A percentile compares a stretch with the other conserved stretches of the same genome.
Conservation (phyloP, 352 stramenopile species). For the Globisporangium ultimum region DNA sequence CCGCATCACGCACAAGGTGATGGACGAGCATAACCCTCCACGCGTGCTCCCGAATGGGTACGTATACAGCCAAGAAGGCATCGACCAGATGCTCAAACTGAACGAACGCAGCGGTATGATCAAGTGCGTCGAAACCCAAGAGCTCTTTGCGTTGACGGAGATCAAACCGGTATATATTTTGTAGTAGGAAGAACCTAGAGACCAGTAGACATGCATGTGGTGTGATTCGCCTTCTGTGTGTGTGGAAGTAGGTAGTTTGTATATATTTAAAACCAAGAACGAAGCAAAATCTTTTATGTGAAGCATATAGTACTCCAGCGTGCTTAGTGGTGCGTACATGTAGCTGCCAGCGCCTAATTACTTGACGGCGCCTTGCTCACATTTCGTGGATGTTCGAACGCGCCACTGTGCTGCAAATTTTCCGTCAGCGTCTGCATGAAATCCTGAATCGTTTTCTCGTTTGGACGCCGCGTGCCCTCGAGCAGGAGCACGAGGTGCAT, state of each 20-base stretch:
- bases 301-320: too few relatives aligned
- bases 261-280: slow-evolving; percentile 7
- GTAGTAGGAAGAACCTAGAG: slow-evolving; percentile 15
- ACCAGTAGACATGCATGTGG: not conserved
- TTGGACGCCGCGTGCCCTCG: slow-evolving; percentile 63
- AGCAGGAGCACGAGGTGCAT: slow-evolving; percentile 74
- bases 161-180: slow-evolving; percentile 81
- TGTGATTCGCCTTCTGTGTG: slow-evolving; percentile 6
- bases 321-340: not conserved
- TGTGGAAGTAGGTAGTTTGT: slow-evolving; percentile 2
- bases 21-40: slow-evolving; percentile 85
- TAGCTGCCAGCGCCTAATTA: not conserved
- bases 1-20: slow-evolving; percentile 71
- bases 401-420: slow-evolving; percentile 72
- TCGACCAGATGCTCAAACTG: slow-evolving; percentile 49
- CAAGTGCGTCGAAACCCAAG: slow-evolving; percentile 70
- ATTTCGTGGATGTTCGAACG: slow-evolving; percentile 36
- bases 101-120: slow-evolving; percentile 43
- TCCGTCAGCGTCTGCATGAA: slow-evolving; percentile 81
- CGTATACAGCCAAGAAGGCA: slow-evolving; percentile 78
- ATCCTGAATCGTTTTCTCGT: slow-evolving; percentile 69
- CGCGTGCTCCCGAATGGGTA: slow-evolving; percentile 78
- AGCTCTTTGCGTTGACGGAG: slow-evolving; percentile 53
- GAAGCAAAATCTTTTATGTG: not conserved
- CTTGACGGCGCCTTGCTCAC: slow-evolving; percentile 14